Evolutionary conservation across 2,329 filamentous ascomycete species (phyloP), one percentile per base, ranked within the genome.

Genomic region (Acarospora socialis): DNA sequence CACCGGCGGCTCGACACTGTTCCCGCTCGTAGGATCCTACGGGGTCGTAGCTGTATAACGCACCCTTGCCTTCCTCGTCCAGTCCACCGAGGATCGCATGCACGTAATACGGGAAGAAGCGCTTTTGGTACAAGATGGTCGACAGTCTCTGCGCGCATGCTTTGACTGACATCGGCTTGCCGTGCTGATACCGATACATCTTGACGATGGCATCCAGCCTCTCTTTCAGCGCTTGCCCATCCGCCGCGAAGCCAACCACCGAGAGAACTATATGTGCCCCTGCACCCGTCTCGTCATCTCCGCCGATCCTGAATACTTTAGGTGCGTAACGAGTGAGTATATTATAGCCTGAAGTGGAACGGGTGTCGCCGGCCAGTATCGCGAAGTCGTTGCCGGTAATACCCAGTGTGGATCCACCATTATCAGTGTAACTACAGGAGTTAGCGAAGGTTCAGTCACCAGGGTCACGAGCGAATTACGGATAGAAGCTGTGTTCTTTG

Each of bases 41-140:
- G 1, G 90, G 90, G 54, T 98, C 90, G 63, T 98, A 98, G 43
- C 81, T 90, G 68, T 94, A 98, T 39, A 98, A 69, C 33, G 87
- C 87, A 37, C 90, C 92, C 56, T 77, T 81, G 46, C 90, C 90
- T 41, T 95, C 77, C 62, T 95, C 90, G 49, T 98, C 92, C 40
- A 98, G 61, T 13, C 90, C 90, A 28, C 81, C 90, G 28, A 98
- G 67, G 55, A 98, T 95, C 19, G 87, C 87, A 50, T 87, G 76
- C 36, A 92, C 82, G 59, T 98, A 98, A 72, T 93, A 98, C 14
- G 90, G 90, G 67, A 98, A 98, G 68, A 98, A 98, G 29, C 90
- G 82, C 66, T 95, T 95, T 58, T 77, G 70, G 66, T 98, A 98
- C 35, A 98, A 75, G 44, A 98, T 92, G 28, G 92, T 94, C 23